Conservation (phyloP, 2,329 filamentous ascomycete genomes). For the Knufia fluminis region DNA sequence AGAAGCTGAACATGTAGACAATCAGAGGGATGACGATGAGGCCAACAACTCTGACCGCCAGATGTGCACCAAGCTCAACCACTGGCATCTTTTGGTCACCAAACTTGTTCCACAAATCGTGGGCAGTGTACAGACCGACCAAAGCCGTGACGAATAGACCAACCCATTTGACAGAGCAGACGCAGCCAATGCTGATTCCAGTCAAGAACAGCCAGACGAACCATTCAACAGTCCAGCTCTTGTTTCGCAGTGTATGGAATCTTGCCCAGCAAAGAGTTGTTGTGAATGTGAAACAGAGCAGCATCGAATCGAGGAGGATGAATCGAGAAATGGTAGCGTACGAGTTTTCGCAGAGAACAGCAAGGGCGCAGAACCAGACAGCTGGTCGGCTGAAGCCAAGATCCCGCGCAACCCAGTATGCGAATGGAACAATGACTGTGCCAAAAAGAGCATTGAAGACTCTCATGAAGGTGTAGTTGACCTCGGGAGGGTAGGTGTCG, state of each 20-base stretch:
- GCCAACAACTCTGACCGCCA: constrained; percentile 70
- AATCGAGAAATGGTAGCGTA: constrained; percentile 98
- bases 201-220: constrained; percentile 90
- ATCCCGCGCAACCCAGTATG: constrained; percentile 90
- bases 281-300: constrained; percentile 96
- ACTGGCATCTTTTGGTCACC: constrained; percentile 86
- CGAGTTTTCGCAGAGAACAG: constrained; percentile 98
- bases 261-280: constrained; percentile 96
- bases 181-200: constrained; percentile 90
- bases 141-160: constrained; percentile 91
- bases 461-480: constrained; percentile 98
- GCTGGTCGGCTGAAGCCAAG: constrained; percentile 76
- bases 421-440: constrained; percentile 81
- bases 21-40: constrained; percentile 81
- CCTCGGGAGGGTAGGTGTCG: constrained; percentile 83
- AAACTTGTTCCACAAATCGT: constrained; percentile 98
- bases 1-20: constrained; percentile 94
- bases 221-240: constrained; percentile 86
- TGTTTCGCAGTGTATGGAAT: constrained; percentile 79
- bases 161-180: constrained; percentile 97
- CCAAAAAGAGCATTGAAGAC: constrained; percentile 95
- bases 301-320: constrained; percentile 96
- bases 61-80: constrained; percentile 63
- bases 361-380: constrained; percentile 90
- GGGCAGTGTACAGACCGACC: constrained; percentile 88